Evolutionary conservation across 1,284 basidiomycete species (phyloP), one percentile per base, ranked within the genome.

Genomic region (Rhodotorula sp.): DNA sequence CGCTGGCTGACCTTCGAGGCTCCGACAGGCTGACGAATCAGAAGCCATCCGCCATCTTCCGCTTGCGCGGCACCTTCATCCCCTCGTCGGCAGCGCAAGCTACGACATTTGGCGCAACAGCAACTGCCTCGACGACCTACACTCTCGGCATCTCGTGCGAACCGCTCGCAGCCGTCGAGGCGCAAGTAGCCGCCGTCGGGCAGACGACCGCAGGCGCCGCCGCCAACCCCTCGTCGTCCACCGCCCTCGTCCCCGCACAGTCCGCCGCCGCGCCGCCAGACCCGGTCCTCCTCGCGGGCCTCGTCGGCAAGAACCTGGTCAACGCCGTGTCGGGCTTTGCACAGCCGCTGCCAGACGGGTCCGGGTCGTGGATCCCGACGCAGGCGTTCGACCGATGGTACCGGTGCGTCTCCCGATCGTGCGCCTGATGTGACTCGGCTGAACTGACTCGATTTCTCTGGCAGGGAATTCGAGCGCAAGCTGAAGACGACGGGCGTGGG

Each of bases 1-100:
- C 48, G 16, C 7, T 5, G 12, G 13, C 60, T 27, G 45, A 60
- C 19, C 45, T 44, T 4, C 3, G 21, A 5, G 25, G 21, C 21
- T 61, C 61, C 41, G 25, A 21, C 59, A 94, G 92, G 85, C 85
- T 97, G 50, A 93, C 92, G 4, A 94, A 94, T 80, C 88, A 90
- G 27, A 95, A 95, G 79, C 93, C 93, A 0, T 94, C 92, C 2
- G 90, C 92, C 1, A 93, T 97, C 78, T 96, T 94, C 83, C 90
- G 92, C 23, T 85, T 96, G 23, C 87, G 90, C 14, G 88, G 86
- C 62, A 88, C 85, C 59, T 90, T 88, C 53, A 63, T 73, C 42
- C 66, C 74, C 21, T 73, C 77, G 9, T 53, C 57, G 19, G 19
- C 66, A 17, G 46, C 61, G 44, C 61, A 52, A 44, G 23, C 67